Evolutionary conservation across 768 basidiomycete genomes (phyloP).

Genomic region (Infundibulicybe gibba): DNA sequence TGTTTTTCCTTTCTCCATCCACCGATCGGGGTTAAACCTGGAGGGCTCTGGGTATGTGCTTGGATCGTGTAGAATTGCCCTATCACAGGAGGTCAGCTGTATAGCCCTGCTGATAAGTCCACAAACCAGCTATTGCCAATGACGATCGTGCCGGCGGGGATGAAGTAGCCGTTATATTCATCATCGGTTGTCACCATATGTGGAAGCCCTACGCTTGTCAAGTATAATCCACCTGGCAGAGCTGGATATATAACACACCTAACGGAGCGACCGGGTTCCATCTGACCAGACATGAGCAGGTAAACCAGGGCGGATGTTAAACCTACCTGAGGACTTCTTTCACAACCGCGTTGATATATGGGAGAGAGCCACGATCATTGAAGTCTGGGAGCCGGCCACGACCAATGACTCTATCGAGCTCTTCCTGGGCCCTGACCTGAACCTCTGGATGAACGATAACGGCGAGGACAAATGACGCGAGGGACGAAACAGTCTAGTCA

Average conservation of each 20-base stretch:
- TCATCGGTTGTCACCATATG: slow-evolving; percentile 38
- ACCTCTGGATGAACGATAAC: slow-evolving; percentile 31
- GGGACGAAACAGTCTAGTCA: slow-evolving; percentile 26
- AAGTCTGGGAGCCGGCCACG: slow-evolving; percentile 24
- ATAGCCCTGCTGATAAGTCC: background rate
- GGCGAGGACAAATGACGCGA: slow-evolving; percentile 31
- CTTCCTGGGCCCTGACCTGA: slow-evolving; percentile 22
- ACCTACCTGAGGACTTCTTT: slow-evolving; percentile 32
- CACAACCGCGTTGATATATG: slow-evolving; percentile 38
- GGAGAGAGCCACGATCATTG: slow-evolving; percentile 24
- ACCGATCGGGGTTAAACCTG: slow-evolving; percentile 41
- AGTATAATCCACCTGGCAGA: background rate
- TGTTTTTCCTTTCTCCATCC: slow-evolving; percentile 7
- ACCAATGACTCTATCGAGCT: slow-evolving; percentile 26
- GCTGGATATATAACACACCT: slow-evolving; percentile 10
- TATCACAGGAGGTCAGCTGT: slow-evolving; percentile 10
- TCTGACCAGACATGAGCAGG: slow-evolving; percentile 10
- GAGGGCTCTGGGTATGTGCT: slow-evolving; percentile 39
- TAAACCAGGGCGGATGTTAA: background rate
- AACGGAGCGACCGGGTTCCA: slow-evolving; percentile 28
- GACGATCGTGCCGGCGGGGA: slow-evolving; percentile 41
- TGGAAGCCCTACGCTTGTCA: slow-evolving; percentile 20
- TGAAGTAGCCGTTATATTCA: slow-evolving; percentile 37
- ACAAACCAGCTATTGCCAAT: slow-evolving; percentile 39
- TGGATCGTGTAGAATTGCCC: slow-evolving; percentile 51